Conservation (phyloP, 352 stramenopile species). For the Phytophthora palmivora region DNA sequence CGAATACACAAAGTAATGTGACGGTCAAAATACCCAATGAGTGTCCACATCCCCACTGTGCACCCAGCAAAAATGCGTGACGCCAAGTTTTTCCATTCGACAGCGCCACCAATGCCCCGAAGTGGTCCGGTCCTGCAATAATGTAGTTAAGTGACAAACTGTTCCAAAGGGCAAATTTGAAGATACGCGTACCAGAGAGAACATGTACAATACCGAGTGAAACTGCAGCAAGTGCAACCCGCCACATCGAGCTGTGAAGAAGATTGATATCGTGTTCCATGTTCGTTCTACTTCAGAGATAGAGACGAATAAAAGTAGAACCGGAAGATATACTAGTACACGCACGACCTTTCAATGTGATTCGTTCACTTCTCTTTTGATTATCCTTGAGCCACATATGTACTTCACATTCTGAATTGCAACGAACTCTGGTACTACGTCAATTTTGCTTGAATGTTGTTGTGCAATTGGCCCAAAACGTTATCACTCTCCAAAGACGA, state of each 20-base stretch:
- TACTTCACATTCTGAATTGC: too few species aligned
- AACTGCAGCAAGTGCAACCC: constrained; percentile 39
- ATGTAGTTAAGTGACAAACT: background rate
- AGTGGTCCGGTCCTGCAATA: constrained; percentile 81
- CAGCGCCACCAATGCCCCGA: constrained; percentile 88
- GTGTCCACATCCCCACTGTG: constrained; percentile 91
- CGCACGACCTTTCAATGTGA: too few species aligned
- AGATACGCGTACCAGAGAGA: constrained; percentile 45
- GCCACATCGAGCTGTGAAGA: constrained; percentile 31
- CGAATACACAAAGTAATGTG: constrained; percentile 57
- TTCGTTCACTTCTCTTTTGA: too few species aligned
- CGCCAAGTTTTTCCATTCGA: constrained; percentile 69
- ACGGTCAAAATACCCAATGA: constrained; percentile 83
- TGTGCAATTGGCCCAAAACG: too few species aligned
- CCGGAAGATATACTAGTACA: constrained; percentile 3
- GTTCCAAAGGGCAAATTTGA: background rate
- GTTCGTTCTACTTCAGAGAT: constrained; percentile 5
- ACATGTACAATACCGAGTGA: constrained; percentile 65
- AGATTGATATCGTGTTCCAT: constrained; percentile 22
- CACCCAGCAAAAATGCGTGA: constrained; percentile 75
- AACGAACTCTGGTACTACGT: too few species aligned
- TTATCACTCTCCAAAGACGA: constrained; percentile 64
- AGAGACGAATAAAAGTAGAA: constrained; percentile 5
- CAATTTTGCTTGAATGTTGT: too few species aligned
- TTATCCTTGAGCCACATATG: too few species aligned